Percentiles rank a stretch among this genome's conserved stretches.
Conservation (phyloP, 164 flowering plant species). For the Protea cynaroides region DNA sequence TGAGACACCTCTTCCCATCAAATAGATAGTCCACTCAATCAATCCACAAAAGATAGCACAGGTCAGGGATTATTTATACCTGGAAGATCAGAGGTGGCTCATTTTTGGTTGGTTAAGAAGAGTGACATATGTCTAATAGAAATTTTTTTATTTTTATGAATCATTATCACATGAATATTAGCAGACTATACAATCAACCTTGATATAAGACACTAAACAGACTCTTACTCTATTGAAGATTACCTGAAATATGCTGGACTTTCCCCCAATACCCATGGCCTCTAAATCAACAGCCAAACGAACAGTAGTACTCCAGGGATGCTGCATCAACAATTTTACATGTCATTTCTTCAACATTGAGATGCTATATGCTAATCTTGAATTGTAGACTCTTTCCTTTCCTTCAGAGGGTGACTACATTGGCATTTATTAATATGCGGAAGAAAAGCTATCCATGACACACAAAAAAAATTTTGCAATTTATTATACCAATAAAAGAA, state of each 20-base stretch:
- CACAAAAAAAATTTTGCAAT: neutral
- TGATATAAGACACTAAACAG: neutral
- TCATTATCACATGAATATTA: neutral
- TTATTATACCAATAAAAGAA: neutral
- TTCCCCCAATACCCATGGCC: conserved; percentile 97
- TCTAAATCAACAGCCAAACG: conserved; percentile 88
- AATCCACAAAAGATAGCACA: neutral
- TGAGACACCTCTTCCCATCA: neutral
- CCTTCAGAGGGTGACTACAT: too few relatives aligned
- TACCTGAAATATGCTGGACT: conserved; percentile 92
- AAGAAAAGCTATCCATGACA: neutral
- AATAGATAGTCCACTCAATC: neutral
- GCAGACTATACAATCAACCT: neutral
- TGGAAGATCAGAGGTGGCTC: neutral
- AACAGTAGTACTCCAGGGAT: conserved; percentile 79
- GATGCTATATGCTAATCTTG: neutral
- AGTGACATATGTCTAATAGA: neutral
- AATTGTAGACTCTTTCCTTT: neutral
- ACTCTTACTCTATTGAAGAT: neutral
- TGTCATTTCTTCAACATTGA: neutral
- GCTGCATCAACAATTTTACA: conserved; percentile 45
- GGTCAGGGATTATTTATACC: neutral
- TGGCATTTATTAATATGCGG: too few relatives aligned
- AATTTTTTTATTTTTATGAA: too few relatives aligned
- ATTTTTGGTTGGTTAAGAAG: neutral